Evolutionary conservation across 116 monocot genomes (phyloP).

Genomic region (Dioscorea cayenensis): DNA sequence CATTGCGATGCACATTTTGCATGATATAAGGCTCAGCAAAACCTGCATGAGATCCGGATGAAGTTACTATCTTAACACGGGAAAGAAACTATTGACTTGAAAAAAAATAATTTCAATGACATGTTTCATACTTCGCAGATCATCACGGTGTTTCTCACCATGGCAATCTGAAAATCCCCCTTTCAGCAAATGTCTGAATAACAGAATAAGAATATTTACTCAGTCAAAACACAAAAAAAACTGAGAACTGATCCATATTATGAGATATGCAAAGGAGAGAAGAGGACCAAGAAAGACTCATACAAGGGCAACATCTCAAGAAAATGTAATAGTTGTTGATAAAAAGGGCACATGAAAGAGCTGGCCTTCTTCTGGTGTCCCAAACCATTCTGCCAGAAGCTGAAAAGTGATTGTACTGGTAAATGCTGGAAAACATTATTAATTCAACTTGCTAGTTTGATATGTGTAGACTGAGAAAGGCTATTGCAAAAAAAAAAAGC

Average conservation of each 20-base stretch:
- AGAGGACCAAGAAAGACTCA: not conserved
- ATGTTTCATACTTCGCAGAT: conserved; percentile 19
- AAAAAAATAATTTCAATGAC: not conserved
- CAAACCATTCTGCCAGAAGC: conserved; percentile 11
- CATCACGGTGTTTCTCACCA: conserved; percentile 13
- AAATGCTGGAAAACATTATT: not conserved
- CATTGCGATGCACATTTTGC: conserved; percentile 13
- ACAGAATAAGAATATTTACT: conserved; percentile 1
- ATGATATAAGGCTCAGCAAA: conserved; percentile 8
- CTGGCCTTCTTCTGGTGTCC: conserved; percentile 15
- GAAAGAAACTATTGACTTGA: not conserved
- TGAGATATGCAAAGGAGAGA: not conserved
- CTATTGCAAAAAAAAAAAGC: not conserved
- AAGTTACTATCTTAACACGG: not conserved
- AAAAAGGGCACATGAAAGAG: conserved; percentile 5
- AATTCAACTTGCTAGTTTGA: not conserved
- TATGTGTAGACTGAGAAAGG: not conserved
- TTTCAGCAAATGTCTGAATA: conserved; percentile 10
- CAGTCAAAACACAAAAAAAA: not conserved
- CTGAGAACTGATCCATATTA: not conserved
- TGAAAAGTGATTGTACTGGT: not conserved
- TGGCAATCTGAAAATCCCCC: conserved; percentile 9
- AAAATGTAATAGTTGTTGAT: conserved; percentile 6
- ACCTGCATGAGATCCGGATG: conserved; percentile 9
- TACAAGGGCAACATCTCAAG: conserved; percentile 3